Evolutionary conservation across 2,329 filamentous ascomycete species (phyloP).

Genomic region (Purpureocillium takamizusanense): DNA sequence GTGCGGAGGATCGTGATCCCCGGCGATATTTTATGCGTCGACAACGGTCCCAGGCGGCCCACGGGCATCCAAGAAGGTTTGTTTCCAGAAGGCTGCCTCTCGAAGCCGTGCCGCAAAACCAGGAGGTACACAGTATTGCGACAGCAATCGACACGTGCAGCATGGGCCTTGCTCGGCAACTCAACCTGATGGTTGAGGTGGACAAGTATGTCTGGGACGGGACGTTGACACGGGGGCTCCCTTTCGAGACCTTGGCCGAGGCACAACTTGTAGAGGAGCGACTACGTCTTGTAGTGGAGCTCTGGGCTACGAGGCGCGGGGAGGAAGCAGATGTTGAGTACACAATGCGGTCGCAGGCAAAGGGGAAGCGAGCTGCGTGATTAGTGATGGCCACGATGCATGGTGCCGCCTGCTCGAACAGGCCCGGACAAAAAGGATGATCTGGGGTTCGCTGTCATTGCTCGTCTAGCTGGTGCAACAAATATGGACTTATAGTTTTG

Average conservation of each 20-base stretch:
- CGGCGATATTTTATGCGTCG: constrained; percentile 12
- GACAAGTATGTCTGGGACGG: constrained; percentile 3
- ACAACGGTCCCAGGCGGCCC: constrained; percentile 8
- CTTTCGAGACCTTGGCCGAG: constrained; percentile 14
- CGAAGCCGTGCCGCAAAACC: constrained; percentile 12
- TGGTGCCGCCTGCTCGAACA: too few relatives aligned
- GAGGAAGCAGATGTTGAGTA: constrained; percentile 13
- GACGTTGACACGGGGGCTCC: constrained; percentile 7
- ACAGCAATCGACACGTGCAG: not conserved
- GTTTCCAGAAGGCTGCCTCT: constrained; percentile 14
- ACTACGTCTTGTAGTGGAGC: constrained; percentile 10
- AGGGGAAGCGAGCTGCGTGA: constrained; percentile 15
- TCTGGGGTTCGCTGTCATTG: too few relatives aligned
- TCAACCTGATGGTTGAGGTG: constrained; percentile 5
- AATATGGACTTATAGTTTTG: too few relatives aligned
- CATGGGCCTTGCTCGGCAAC: constrained; percentile 5
- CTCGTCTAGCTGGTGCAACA: too few relatives aligned
- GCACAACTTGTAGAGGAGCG: constrained; percentile 11
- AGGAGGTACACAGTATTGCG: constrained; percentile 8
- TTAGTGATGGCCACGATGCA: too few relatives aligned
- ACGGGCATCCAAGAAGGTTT: constrained; percentile 11
- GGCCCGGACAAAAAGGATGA: too few relatives aligned
- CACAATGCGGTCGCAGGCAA: constrained; percentile 13
- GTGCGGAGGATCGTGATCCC: constrained; percentile 6
- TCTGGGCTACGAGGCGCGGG: constrained; percentile 11